Base-by-base conservation (phyloP, 352 stramenopile species). In the Plasmopara muralis region DNA sequence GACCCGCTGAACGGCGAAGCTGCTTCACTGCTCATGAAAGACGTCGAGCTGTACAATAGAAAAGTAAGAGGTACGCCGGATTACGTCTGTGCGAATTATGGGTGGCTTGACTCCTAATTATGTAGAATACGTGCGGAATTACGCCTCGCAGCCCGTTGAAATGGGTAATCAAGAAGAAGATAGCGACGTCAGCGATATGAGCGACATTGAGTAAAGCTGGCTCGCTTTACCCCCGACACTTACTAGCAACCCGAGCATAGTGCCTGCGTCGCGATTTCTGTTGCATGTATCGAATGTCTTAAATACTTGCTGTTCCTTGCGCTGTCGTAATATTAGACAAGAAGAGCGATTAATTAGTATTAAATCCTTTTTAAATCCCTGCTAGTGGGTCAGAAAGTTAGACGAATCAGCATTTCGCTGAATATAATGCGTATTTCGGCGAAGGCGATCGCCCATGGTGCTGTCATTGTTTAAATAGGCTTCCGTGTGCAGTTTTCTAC, bases 1-100 rank as follows among this genome's bases (percentile, higher is more conserved):
- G 89, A 97, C 50, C 89, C 89, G 29, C 64, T 97, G 33, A 97
- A 97, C 49, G 83, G 84, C 33, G 89, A 96, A 44, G 88, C 87
- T 13, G 88, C 88, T 7, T 88, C 86, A 15, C 58, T 96, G 50
- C 68, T 96, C 45, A 87, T 96, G 77, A 93, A 93, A 44, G 83
- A 96, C 47, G 76, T 66, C 16, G 83, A 93, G 39, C 74, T 64
- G 35, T 96, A 96, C 72, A 85, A 89, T 64, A 70, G 53, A 58
- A 95, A 90, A 85, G 86, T 96, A 39, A 82, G 87, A 73, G 74
- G 84, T 95, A 43, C 12, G 4, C 8, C 43, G 15, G 29, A 2
- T 1, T 35, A 2, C 6, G 5, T 9, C 9, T 9, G 5, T 35
- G 10, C 7, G 10, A 35, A 15, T 48, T 28, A 6, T 16, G n/a